Evolutionary conservation across 2,329 filamentous ascomycete genomes (phyloP), one percentile per base, ranked within the genome.

Genomic region (Cytospora piceicola): DNA sequence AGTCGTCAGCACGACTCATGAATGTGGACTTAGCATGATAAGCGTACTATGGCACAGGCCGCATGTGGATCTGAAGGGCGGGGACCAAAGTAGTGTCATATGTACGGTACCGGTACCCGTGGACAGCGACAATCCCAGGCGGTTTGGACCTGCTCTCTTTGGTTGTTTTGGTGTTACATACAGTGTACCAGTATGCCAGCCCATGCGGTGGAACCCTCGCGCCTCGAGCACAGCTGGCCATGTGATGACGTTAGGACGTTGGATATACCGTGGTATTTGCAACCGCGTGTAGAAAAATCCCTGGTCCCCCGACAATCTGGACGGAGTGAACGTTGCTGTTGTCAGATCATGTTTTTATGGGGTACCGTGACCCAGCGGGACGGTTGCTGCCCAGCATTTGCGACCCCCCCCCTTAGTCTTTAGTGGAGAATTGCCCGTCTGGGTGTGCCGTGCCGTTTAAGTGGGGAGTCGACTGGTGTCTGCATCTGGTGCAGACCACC

Each of bases 151-250:
- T 49, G 20, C n/a, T 24, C 24, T 22, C 46, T n/a, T 1, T 20
- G n/a, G 11, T 12, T 11, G 30, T 53, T 27, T n/a, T 53, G 39
- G 39, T 34, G 27, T 56, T 46, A 52, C 52, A 24, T n/a, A n/a
- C n/a, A n/a, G n/a, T n/a, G 60, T 34, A n/a, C n/a, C n/a, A n/a
- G 60, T 63, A 53, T 63, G 61, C 30, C 61, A 63, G 42, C 15
- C 59, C 42, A 63, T 36, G 61, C 61, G 61, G 56, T 63, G 61
- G 39, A 51, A 63, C 20, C 51, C 61, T 63, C 34, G 51, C 39
- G 29, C 46, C 9, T 9, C n/a, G 5, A n/a, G 46, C 22, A 49
- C 46, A 20, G 24, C 24, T 24, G 46, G 46, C 46, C 46, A 49
- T 42, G 39, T 42, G 46, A 22, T 49, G 1, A 14, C 2, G 24